Evolutionary conservation across 768 basidiomycete genomes (phyloP), one percentile per base, ranked within the genome.

Genomic region (Sarcodon sp.): DNA sequence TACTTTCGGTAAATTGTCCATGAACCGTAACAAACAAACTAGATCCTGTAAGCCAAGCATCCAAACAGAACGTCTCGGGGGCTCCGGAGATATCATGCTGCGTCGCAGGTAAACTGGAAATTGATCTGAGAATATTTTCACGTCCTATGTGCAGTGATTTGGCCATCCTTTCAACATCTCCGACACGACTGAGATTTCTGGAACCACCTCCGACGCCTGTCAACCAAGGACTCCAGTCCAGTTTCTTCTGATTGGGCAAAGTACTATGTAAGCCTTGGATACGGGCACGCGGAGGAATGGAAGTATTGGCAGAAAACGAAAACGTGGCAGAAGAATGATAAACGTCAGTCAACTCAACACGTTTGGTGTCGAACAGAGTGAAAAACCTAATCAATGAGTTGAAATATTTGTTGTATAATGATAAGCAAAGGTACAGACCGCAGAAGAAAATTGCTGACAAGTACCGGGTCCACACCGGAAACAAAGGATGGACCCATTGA

Each of bases 281-380:
- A 43, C 86, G 75, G 0, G 88, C 86, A 12, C 92, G 83, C 6
- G 72, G 61, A 4, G 88, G 88, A 51, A 93, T 85, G 6, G 76
- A 61, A 1, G 92, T 93, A 61, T 92, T 93, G 56, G 79, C 77
- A 15, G 83, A 85, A 61, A 83, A 86, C 1, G 92, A 96, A 61
- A 97, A 92, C 7, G 91, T 93, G n/a, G 93, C 87, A 9, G 75
- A 66, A 0, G 86, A 79, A 50, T 87, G 77, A 61, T 98, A 99
- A 15, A 75, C 88, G 43, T 82, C 70, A 12, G 76, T 57, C 6
- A 97, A 72, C 0, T 70, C 65, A 0, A 72, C 64, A 13, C 94
- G 80, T 53, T 87, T 77, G 15, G 67, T 72, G 61, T 99, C 96
- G 62, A 87, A 93, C 1, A 79, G 61, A 7, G 82, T 77, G 66